Conservation (phyloP, 306 rosid genomes). For the Delonix regia region DNA sequence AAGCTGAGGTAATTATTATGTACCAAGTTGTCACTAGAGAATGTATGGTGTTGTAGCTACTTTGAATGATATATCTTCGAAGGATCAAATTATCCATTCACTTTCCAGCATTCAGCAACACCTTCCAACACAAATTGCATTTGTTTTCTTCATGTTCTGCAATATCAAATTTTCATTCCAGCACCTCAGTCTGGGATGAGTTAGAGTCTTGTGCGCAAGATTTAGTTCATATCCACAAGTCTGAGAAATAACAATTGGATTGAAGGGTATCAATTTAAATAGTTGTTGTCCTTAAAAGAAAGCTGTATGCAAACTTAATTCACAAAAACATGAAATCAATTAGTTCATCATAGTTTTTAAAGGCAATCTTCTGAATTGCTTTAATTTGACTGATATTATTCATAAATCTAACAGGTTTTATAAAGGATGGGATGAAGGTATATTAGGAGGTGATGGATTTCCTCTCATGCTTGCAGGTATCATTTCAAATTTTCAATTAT, state of each 20-base stretch:
- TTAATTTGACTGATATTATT: neutral
- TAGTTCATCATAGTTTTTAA: too few species aligned
- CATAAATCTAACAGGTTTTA: conserved; percentile 65
- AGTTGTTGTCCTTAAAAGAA: neutral
- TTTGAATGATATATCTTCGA: too few species aligned
- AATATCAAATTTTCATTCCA: neutral
- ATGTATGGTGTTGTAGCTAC: too few species aligned
- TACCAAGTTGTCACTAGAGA: too few species aligned
- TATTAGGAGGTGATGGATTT: conserved; percentile 86
- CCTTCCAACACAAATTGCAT: neutral
- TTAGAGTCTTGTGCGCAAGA: neutral
- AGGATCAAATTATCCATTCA: too few species aligned
- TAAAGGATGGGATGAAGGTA: conserved; percentile 98
- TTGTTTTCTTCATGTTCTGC: neutral
- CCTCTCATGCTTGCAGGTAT: conserved; percentile 97
- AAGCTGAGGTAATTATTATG: too few species aligned
- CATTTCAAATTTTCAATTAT: neutral
- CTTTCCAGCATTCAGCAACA: too few species aligned
- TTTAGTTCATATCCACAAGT: neutral
- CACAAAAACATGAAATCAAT: too few species aligned
- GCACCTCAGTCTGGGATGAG: neutral
- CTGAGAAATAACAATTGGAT: neutral
- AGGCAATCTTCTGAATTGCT: neutral
- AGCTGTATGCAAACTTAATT: neutral
- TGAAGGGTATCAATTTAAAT: neutral